Evolutionary conservation across 139 green algal species (phyloP).

Genomic region (Axilococcus clingmanii): DNA sequence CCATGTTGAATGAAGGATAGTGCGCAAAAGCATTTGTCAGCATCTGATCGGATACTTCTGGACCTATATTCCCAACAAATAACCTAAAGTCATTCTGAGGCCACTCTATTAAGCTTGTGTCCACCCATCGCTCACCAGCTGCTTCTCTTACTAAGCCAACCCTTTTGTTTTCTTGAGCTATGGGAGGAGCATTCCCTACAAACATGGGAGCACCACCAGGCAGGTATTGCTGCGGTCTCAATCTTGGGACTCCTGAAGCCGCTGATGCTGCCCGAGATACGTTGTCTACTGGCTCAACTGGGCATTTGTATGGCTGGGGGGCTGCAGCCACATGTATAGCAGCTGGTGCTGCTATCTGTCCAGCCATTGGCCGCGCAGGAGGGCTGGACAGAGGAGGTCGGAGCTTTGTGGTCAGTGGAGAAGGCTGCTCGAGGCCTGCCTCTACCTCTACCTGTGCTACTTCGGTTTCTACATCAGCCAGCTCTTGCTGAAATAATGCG

Average conservation of each 20-base stretch:
- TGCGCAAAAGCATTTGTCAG: slow-evolving; percentile 72
- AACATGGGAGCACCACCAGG: background rate
- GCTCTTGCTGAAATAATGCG: slow-evolving; percentile 26
- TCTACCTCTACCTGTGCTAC: no score
- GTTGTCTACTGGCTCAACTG: no score
- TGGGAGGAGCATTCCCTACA: background rate
- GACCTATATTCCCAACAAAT: slow-evolving; percentile 94
- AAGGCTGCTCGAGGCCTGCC: no score
- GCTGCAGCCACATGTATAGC: background rate
- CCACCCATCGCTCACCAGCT: slow-evolving; percentile 59
- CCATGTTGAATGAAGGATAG: slow-evolving; percentile 83
- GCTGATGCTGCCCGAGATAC: background rate
- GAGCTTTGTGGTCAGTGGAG: no score
- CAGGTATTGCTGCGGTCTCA: background rate
- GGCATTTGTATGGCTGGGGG: background rate
- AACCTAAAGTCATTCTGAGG: slow-evolving; percentile 89
- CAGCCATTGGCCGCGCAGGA: no score
- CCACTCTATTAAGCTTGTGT: slow-evolving; percentile 76
- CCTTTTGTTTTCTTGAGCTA: slow-evolving; percentile 6
- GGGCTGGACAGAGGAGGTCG: slow-evolving; percentile 1
- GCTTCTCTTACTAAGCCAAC: slow-evolving; percentile 32
- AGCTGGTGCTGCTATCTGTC: no score
- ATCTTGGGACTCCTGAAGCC: background rate
- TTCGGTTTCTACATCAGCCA: slow-evolving; percentile 12
- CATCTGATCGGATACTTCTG: slow-evolving; percentile 84